Evolutionary conservation across 2,329 filamentous ascomycete genomes (phyloP), one percentile per base, ranked within the genome.

Genomic region (Ambrosiella beaveri): DNA sequence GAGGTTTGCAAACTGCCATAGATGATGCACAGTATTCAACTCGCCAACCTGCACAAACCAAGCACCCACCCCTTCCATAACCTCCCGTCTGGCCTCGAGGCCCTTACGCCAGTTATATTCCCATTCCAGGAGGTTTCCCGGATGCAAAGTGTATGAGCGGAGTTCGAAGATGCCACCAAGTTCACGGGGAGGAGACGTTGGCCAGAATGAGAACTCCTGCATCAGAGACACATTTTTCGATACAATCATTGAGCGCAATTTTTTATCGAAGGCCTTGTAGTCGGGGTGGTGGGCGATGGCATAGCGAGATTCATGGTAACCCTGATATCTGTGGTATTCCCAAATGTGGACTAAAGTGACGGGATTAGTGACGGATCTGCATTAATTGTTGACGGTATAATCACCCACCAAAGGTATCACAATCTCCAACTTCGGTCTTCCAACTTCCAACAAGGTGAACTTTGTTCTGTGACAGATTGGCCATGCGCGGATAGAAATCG

Each of bases 201-300:
- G 93, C 93, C 93, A 98, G 78, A 98, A 98, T 40, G 90, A 95
- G 73, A 98, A 98, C 71, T 98, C 93, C 70, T 98, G 93, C 93
- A 98, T 98, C 56, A 98, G 78, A 0, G 90, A 96, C 3, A 85
- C 86, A 64, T 84, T 82, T 75, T 95, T 97, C 62, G 81, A 81
- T 60, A 77, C 82, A 67, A 98, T 91, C 62, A 97, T 75, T n/a
- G 74, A 77, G 71, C 89, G 90, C 56, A 98, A 83, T 72, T 91
- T 86, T 62, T 74, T 74, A 68, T 95, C 88, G 68, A 96, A 96
- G 8, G 80, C 84, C 64, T 82, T 73, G 69, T 88, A 97, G 15
- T 89, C 88, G 62, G 88, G 86, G 66, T 95, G 88, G 64, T 78
- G 74, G 61, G 87, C 82, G 64, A 97, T 95, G 64, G 79, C 81